Base-by-base conservation (phyloP, 352 stramenopile genomes). In the Phytophthora hybrid region DNA sequence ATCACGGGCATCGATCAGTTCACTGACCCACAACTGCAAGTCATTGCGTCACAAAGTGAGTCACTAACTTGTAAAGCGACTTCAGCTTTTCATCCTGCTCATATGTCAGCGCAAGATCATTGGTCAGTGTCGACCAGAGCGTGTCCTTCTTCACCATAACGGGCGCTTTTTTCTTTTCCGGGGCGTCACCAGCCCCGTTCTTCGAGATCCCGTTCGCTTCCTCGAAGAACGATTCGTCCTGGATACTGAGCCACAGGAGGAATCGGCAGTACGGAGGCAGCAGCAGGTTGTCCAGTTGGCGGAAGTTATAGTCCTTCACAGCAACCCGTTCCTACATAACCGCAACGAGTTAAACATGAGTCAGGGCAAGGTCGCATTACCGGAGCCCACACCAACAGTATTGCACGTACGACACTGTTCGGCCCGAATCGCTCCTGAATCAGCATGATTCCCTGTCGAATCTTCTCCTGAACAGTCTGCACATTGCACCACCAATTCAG, bases 51-150 rank as follows among this genome's bases (percentile, higher is more conserved):
- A 18, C 5, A 31, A 7, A 29, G 11, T 7, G 11, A 9, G 14
- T 8, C 39, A 77, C 84, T 56, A 78, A 93, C 89, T 94, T 96
- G 79, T 97, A 97, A 7, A 95, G 64, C 5, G 85, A 85, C 73
- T 94, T 95, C 62, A 97, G 84, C 65, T 97, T 97, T 69, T 97
- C 90, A 60, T 97, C 90, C 71, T 97, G 90, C 41, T 97, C 90
- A 67, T 97, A 97, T 4, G 90, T 97, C 23, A 97, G 79, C 18
- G 87, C 84, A 14, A 97, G 76, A 52, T 96, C 90, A 41, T 56
- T 75, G 6, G 90, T 94, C 39, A 97, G 62, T 8, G 89, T 92
- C 31, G 87, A 81, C 90, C 90, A 97, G 5, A 97, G 79, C 46
- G 79, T 90, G 55, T 96, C 88, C 68, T 95, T 95, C 80, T 94